A percentile compares a stretch with the other conserved stretches of the same genome.
Evolutionary conservation across 2,329 filamentous ascomycete species (phyloP).

Genomic region (Colletotrichum cordylinicola): DNA sequence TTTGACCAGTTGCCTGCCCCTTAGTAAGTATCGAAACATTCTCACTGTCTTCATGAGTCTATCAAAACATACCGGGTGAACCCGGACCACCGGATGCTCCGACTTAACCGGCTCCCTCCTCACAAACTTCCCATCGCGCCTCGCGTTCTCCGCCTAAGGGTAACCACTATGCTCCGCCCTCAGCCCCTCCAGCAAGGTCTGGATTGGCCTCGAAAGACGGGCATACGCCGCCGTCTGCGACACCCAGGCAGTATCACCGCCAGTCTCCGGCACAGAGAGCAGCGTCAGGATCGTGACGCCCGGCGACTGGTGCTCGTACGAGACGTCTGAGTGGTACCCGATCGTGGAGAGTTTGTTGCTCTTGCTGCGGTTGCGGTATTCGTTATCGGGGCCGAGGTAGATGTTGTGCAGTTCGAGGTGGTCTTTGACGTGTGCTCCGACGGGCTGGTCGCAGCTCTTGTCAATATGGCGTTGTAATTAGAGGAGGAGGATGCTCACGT

Average conservation of each 20-base stretch:
- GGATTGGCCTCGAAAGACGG: constrained; percentile 40
- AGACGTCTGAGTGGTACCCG: constrained; percentile 47
- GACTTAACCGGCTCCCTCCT: constrained; percentile 69
- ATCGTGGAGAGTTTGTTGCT: constrained; percentile 40
- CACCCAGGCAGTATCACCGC: constrained; percentile 44
- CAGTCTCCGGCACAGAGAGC: constrained; percentile 38
- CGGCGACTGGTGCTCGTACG: constrained; percentile 47
- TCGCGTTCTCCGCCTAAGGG: constrained; percentile 40
- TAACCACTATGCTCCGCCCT: constrained; percentile 44
- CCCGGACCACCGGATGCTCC: constrained; percentile 71
- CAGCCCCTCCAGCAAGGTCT: constrained; percentile 39
- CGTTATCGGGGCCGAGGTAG: constrained; percentile 50
- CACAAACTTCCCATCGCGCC: constrained; percentile 37
- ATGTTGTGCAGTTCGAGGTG: constrained; percentile 51
- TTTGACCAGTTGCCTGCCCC: constrained; percentile 27
- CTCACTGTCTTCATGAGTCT: background rate
- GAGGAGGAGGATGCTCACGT: constrained; percentile 29
- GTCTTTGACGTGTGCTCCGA: constrained; percentile 47
- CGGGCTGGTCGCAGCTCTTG: constrained; percentile 32
- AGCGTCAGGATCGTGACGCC: constrained; percentile 45
- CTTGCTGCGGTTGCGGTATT: constrained; percentile 40
- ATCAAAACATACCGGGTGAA: constrained; percentile 63
- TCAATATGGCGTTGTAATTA: background rate
- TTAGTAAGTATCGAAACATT: background rate
- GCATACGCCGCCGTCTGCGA: constrained; percentile 42